Percentiles rank a stretch among this genome's conserved stretches.
These are phyloP conservation scores for Collybiopsis luxurians DNA, from an alignment of 768 basidiomycete genomes.

Conservation along the genomic window DNA sequence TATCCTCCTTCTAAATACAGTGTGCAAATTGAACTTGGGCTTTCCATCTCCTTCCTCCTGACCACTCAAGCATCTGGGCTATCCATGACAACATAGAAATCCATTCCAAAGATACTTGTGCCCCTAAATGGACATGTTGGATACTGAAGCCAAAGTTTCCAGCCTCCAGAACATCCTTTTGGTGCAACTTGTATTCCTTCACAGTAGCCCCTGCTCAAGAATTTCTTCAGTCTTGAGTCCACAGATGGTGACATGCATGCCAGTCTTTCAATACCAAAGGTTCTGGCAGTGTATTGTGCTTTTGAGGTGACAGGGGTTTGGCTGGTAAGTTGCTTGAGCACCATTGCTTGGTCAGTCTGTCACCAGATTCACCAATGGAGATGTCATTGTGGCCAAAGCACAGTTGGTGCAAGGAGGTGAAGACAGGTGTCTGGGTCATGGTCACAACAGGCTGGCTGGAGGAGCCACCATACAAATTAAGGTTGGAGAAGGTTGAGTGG, in stretches of 20 bases:
- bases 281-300: constrained; percentile 98
- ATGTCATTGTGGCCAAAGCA: too few species aligned
- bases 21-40: constrained; percentile 84
- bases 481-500: too few species aligned
- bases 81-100: constrained; percentile 98
- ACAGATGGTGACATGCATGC: constrained; percentile 97
- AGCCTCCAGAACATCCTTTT: constrained; percentile 96
- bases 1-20: constrained; percentile 93
- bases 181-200: constrained; percentile 98
- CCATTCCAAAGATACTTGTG: constrained; percentile 99
- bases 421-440: too few species aligned
- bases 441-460: too few species aligned
- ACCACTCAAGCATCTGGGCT: constrained; percentile 92
- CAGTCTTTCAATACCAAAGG: constrained; percentile 99
- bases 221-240: constrained; percentile 99
- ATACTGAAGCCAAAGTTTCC: constrained; percentile 99
- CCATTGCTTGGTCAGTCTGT: constrained; percentile 97
- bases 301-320: constrained; percentile 99
- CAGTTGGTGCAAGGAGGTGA: too few species aligned
- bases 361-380: constrained; percentile 99
- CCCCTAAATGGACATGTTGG: constrained; percentile 98
- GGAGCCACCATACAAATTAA: too few species aligned
- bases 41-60: constrained; percentile 85
- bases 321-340: constrained; percentile 98
- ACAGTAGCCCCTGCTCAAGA: constrained; percentile 97